A percentile compares a stretch with the other conserved stretches of the same genome.
Evolutionary conservation across 768 basidiomycete species (phyloP).

Genomic region (Lactifluus volemus): DNA sequence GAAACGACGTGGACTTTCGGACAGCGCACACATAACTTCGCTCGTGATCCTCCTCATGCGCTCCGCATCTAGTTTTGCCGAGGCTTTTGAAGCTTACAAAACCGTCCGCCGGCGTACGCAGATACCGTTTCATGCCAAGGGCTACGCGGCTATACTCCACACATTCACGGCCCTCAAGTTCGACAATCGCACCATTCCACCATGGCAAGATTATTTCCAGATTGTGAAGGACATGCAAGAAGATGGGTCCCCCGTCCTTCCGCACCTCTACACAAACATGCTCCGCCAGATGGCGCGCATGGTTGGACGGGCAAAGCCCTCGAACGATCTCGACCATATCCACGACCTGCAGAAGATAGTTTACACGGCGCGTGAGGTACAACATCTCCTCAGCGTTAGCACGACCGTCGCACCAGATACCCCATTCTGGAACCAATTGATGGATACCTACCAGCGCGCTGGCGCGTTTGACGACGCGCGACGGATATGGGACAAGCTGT

Average conservation of each 20-base stretch:
- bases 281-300: conserved; percentile 45
- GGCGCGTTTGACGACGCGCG: conserved; percentile 63
- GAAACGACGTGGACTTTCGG: conserved; percentile 40
- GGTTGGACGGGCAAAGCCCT: conserved; percentile 25
- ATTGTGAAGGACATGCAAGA: conserved; percentile 76
- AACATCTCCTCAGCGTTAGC: conserved; percentile 73
- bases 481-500: conserved; percentile 73
- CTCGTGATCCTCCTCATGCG: conserved; percentile 62
- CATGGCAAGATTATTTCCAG: conserved; percentile 51
- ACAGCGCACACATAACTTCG: conserved; percentile 39
- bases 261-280: conserved; percentile 59
- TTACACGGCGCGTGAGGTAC: conserved; percentile 50
- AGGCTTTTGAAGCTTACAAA: conserved; percentile 57
- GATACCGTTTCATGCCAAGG: conserved; percentile 41
- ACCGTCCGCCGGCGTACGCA: conserved; percentile 27
- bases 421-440: conserved; percentile 58
- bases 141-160: conserved; percentile 55
- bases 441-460: conserved; percentile 82
- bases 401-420: conserved; percentile 61
- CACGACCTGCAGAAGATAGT: conserved; percentile 31
- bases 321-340: conserved; percentile 17
- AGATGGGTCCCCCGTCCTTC: conserved; percentile 47
- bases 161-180: conserved; percentile 54
- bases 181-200: conserved; percentile 25
- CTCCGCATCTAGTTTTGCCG: conserved; percentile 40